Evolutionary conservation across 768 basidiomycete species (phyloP), one percentile per base, ranked within the genome.

Genomic region (Xerocomus brunneocitrinus): DNA sequence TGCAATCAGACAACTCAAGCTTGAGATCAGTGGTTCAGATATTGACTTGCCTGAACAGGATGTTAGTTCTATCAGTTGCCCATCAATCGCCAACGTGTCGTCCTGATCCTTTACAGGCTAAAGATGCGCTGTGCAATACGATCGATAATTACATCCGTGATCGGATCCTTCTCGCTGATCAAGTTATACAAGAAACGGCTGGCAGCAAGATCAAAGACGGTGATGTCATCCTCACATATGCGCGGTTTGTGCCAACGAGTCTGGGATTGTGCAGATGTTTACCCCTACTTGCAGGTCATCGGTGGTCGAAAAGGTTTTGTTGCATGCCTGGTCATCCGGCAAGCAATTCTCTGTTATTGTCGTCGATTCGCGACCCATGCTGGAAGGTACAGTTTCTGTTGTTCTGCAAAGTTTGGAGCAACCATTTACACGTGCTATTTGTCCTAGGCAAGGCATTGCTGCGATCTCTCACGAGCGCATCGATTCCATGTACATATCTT

Each of bases 31-130:
- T 63, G 82, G 80, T 38, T 83, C 93, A 39, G 91, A 94, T 61
- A 92, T 92, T 46, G 95, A 99, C 74, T 77, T 93, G 69, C 86
- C 93, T 5, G 94, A 98, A 71, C 91, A 95, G 65, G 92, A 98
- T 73, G 95, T 95, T 63, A 60, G 81, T 54, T 24, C 35, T 30
- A 24, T 35, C 34, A 45, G 27, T 35, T 31, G 1, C 27, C 43
- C 22, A 7, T 49, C 35, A 5, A 38, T 42, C 34, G 3, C 39
- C 35, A 47, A 9, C 19, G 27, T 25, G 19, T 22, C 16, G 8
- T 25, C 3, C 43, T 59, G 32, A 63, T 48, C 9, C 27, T 27
- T 49, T 53, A 19, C 59, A 98, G 94, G 95, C 95, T 22, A 98
- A 98, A 72, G 79, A 92, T 62, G 76, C 76, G 4, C 74, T 99